Evolutionary conservation across 257 asterid genomes (phyloP).

Genomic region (Petunia axillaris): DNA sequence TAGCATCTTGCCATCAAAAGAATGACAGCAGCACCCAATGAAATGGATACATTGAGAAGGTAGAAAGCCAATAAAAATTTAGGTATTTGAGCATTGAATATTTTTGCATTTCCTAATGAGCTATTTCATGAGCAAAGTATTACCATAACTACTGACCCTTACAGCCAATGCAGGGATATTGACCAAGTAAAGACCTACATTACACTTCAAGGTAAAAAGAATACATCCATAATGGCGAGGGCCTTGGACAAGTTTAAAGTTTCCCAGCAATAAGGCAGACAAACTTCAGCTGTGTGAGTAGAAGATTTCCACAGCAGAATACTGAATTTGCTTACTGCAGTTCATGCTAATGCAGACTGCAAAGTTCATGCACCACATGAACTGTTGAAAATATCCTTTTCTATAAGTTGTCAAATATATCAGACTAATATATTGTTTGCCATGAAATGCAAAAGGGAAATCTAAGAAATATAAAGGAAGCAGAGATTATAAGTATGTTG

Average conservation of each 20-base stretch:
- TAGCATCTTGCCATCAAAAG: background rate
- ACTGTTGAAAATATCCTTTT: background rate
- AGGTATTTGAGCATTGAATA: background rate
- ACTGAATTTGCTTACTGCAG: background rate
- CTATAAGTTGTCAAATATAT: background rate
- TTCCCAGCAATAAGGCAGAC: background rate
- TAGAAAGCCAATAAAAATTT: background rate
- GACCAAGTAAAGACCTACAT: no score
- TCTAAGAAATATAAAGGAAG: background rate
- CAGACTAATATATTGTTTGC: background rate
- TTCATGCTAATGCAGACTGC: background rate
- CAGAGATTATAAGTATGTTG: background rate
- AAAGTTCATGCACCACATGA: slow-evolving; percentile 12
- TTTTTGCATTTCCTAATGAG: background rate
- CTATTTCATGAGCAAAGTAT: background rate
- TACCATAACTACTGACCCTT: background rate
- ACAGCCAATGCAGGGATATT: background rate
- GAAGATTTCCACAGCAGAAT: slow-evolving; percentile 3
- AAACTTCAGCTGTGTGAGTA: background rate
- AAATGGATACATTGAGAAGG: slow-evolving; percentile 15
- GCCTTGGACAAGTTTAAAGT: background rate
- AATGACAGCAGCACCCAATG: background rate
- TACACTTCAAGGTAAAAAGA: no score
- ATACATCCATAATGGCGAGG: background rate
- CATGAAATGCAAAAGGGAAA: background rate